Percentiles rank a stretch among this genome's conserved stretches.
phyloP scores from a whole-genome alignment of 257 asterid species.

The Fraxinus quadrangulata region DNA sequence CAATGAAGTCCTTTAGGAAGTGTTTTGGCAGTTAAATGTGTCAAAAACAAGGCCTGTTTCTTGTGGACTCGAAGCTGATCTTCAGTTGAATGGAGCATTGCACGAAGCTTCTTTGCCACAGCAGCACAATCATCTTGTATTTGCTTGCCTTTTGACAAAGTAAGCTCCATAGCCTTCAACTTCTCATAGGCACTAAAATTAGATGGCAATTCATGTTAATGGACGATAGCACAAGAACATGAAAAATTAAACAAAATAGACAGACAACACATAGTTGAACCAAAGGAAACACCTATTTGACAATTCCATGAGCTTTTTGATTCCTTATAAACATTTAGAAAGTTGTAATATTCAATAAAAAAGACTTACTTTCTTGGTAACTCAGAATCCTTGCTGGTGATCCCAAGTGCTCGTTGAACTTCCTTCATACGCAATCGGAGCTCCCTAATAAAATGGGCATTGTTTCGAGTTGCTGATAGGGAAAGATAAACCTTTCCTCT shows the following conservation, averaged over 20 bases:
- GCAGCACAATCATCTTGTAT: conserved; percentile 69
- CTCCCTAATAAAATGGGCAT: conserved; percentile 77
- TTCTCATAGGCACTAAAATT: conserved; percentile 64
- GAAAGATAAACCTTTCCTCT: conserved; percentile 75
- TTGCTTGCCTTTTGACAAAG: conserved; percentile 77
- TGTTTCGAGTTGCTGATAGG: conserved; percentile 70
- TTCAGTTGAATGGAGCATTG: conserved; percentile 66
- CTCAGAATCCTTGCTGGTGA: conserved; percentile 78
- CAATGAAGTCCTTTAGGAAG: conserved; percentile 73
- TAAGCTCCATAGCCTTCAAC: conserved; percentile 80
- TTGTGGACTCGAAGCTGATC: conserved; percentile 65
- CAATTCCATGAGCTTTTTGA: background rate
- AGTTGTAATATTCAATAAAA: background rate
- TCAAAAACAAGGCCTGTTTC: conserved; percentile 59
- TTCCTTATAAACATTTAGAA: conserved; percentile 2
- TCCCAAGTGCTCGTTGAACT: conserved; percentile 74
- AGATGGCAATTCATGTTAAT: conserved; percentile 6
- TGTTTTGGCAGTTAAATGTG: conserved; percentile 70
- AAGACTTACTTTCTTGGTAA: conserved; percentile 68
- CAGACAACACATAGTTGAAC: background rate
- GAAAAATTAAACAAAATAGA: background rate
- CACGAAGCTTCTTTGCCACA: conserved; percentile 60
- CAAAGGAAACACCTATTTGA: background rate
- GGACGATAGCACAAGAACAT: background rate
- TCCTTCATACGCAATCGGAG: conserved; percentile 86